Percentiles rank a stretch among this genome's conserved stretches.
These are phyloP conservation scores for Tuctoria greenei DNA, from an alignment of 176 grass and related monocot genomes.

Conservation along the genomic window DNA sequence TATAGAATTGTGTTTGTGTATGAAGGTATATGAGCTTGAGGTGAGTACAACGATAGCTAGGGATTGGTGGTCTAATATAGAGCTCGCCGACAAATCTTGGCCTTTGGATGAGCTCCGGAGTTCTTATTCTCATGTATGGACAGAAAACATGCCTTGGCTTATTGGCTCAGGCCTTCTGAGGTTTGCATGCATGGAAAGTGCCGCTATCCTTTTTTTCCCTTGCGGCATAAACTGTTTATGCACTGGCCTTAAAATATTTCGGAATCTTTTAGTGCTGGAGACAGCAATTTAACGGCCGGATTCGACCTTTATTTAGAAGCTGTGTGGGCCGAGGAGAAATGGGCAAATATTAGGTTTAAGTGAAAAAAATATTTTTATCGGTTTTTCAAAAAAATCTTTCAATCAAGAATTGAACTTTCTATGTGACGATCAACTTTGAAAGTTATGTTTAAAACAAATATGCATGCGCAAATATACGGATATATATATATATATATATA, in stretches of 20 bases:
- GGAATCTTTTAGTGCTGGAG: conserved; percentile 42
- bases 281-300: conserved; percentile 49
- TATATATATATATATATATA: not conserved
- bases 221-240: conserved; percentile 37
- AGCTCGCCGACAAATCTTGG: conserved; percentile 7
- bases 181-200: conserved; percentile 32
- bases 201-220: conserved; percentile 13
- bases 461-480: not conserved
- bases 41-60: conserved; percentile 8
- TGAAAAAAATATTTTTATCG: no score
- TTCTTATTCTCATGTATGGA: not conserved
- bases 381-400: no score
- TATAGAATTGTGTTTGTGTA: not conserved
- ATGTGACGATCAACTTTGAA: not conserved
- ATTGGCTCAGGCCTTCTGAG: not conserved
- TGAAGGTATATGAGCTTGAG: conserved; percentile 10
- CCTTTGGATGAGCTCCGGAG: conserved; percentile 45
- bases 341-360: no score
- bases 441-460: not conserved
- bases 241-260: conserved; percentile 41
- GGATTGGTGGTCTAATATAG: conserved; percentile 58
- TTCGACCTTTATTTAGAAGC: conserved; percentile 51
- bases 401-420: not conserved
- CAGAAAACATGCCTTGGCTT: conserved; percentile 10
- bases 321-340: no score